A percentile compares a stretch with the other conserved stretches of the same genome.
Evolutionary conservation across 805 yeast genomes (phyloP).

Genomic region (Clavispora vitiphila): DNA sequence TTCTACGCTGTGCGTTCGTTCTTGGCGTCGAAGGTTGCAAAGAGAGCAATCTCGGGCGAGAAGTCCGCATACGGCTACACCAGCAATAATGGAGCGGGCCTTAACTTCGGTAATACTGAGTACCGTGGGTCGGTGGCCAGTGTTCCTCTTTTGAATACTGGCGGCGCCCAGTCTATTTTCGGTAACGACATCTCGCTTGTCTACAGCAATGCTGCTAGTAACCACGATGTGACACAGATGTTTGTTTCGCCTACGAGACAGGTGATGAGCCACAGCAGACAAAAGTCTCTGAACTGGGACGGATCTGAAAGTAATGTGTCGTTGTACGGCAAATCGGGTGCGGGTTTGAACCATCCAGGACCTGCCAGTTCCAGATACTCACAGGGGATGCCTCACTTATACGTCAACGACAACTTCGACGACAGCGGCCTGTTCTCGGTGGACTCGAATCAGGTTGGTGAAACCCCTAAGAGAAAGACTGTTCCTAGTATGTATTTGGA

Average conservation of each 20-base stretch:
- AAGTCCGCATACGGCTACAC: constrained; percentile 18
- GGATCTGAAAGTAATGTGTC: constrained; percentile 15
- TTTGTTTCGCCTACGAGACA: constrained; percentile 81
- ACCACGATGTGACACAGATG: constrained; percentile 44
- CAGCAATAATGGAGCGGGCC: constrained; percentile 12
- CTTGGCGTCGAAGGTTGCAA: constrained; percentile 49
- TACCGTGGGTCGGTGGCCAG: constrained; percentile 25
- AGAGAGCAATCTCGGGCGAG: constrained; percentile 34
- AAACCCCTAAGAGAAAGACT: constrained; percentile 23
- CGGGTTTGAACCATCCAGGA: constrained; percentile 15
- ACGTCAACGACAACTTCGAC: constrained; percentile 35
- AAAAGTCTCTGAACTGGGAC: constrained; percentile 19
- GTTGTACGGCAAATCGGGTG: constrained; percentile 13
- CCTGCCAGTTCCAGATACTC: constrained; percentile 26
- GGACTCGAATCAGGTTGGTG: constrained; percentile 6
- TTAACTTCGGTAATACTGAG: constrained; percentile 6
- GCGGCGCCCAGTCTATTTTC: constrained; percentile 14
- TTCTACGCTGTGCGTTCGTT: constrained; percentile 50
- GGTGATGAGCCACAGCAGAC: constrained; percentile 48
- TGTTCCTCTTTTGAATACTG: constrained; percentile 27
- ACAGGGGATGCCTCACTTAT: constrained; percentile 30
- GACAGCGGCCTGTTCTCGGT: constrained; percentile 25
- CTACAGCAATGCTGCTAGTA: constrained; percentile 28
- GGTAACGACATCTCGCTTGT: constrained; percentile 30
- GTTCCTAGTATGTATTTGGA: constrained; percentile 49